Base-by-base conservation (phyloP, 768 basidiomycete genomes). In the Boletus rubescentipes region DNA sequence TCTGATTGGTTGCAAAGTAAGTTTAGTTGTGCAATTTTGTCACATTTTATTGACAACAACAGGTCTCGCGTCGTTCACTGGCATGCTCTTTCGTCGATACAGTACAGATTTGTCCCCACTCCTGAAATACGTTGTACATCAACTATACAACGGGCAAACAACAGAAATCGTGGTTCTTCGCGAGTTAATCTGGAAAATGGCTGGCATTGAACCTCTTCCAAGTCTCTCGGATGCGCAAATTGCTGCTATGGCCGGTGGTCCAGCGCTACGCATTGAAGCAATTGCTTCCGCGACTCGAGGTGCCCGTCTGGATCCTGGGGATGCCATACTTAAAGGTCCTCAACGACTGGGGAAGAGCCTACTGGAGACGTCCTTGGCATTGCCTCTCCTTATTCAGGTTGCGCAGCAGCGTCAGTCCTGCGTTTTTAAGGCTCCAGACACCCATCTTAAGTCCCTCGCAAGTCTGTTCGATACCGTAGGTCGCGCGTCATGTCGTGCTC, bases 131-230 rank as follows among this genome's bases (percentile, higher is more conserved):
- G 83, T 98, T 59, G 89, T 91, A 38, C 92, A 98, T 66, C 93
- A 95, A 66, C 77, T 98, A 30, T 83, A 89, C 66, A 83, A 84
- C 42, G 86, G 85, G 34, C 86, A 93, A 65, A 83, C 91, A 1
- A 87, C 89, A 11, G 94, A 98, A 63, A 86, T 98, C 40, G 81
- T 94, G 20, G 90, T 98, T 21, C 77, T 99, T n/a, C 84, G 89
- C 31, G 93, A 96, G 64, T 74, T 99, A 46, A 92, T 98, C 46
- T 89, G 86, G 81, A 91, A 93, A 67, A 96, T 98, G 93, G 89
- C 93, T 6, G 93, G 91, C 4, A 91, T 97, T 54, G 89, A 96
- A 63, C 92, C 93, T 4, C 75, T 97, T 46, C 91, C 92, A 0
- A 93, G 87, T 67, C 74, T 98, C 35, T 91, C 93, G 0, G 93